Evolutionary conservation across 1,139 yeast genomes (phyloP).

Genomic region (Yamadazyma spencermartinsiae): DNA sequence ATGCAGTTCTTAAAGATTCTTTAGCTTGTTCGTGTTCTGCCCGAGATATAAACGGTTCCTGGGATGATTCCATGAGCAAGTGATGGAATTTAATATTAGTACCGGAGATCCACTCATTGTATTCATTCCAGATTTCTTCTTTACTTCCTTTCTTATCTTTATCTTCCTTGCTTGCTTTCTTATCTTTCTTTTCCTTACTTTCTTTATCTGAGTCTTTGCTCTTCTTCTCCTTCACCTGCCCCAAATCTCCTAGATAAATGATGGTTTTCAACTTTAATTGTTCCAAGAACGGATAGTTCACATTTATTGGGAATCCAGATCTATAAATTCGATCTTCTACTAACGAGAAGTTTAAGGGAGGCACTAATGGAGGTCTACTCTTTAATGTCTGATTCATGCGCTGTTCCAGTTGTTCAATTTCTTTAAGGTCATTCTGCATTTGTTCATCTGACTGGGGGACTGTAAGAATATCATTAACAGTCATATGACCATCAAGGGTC

Average conservation of each 20-base stretch:
- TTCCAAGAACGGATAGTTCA: slow-evolving; percentile 75
- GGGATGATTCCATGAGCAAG: slow-evolving; percentile 67
- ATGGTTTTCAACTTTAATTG: slow-evolving; percentile 74
- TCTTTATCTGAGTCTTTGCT: slow-evolving; percentile 21
- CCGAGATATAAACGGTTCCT: slow-evolving; percentile 71
- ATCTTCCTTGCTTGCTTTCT: slow-evolving; percentile 17
- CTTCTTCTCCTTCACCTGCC: slow-evolving; percentile 36
- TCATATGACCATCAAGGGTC: not conserved
- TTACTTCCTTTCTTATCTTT: slow-evolving; percentile 35
- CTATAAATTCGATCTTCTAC: slow-evolving; percentile 87
- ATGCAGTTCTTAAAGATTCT: slow-evolving; percentile 57
- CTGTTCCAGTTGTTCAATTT: not conserved
- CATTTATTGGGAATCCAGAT: slow-evolving; percentile 90
- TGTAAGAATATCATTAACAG: not conserved
- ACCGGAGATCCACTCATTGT: slow-evolving; percentile 63
- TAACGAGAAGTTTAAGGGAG: slow-evolving; percentile 87
- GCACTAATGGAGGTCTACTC: slow-evolving; percentile 48
- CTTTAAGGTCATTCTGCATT: not conserved
- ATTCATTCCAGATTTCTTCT: slow-evolving; percentile 43
- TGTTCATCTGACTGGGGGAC: not conserved
- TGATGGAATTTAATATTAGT: slow-evolving; percentile 60
- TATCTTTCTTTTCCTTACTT: slow-evolving; percentile 21
- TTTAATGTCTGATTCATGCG: not conserved
- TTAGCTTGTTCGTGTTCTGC: slow-evolving; percentile 36
- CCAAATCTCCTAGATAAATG: slow-evolving; percentile 76